phyloP scores from a whole-genome alignment of 73 alveolate species.

The Paramecium octaurelia region DNA sequence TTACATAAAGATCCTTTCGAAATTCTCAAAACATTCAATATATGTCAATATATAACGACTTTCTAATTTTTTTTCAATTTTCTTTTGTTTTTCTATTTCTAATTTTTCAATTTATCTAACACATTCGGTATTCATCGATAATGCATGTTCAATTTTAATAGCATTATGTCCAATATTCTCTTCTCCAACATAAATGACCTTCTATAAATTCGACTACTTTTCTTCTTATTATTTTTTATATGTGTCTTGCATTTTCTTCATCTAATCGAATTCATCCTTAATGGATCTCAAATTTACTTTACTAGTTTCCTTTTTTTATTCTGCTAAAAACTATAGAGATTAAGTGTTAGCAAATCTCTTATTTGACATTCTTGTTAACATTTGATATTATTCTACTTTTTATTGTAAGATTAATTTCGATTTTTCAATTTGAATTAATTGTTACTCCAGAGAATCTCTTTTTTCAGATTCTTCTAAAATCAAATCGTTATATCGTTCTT shows the following conservation, averaged over 20 bases:
- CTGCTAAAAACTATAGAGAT: slow-evolving; percentile 11
- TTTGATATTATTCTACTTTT: neutral
- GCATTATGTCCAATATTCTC: slow-evolving; percentile 40
- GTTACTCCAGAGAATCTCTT: neutral
- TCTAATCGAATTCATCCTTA: neutral
- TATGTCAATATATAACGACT: slow-evolving; percentile 29
- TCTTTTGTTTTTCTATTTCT: neutral
- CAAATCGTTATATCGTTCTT: slow-evolving; percentile 25
- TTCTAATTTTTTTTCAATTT: neutral
- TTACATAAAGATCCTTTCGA: slow-evolving; percentile 16
- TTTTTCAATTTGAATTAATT: slow-evolving; percentile 6
- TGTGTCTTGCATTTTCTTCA: neutral
- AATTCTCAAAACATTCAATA: slow-evolving; percentile 45
- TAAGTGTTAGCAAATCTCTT: slow-evolving; percentile 36
- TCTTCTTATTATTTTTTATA: slow-evolving; percentile 7
- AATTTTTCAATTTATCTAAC: slow-evolving; percentile 4
- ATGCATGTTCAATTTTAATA: slow-evolving; percentile 29
- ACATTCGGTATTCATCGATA: neutral
- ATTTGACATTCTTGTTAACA: slow-evolving; percentile 3
- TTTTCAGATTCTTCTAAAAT: slow-evolving; percentile 35
- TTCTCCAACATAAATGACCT: slow-evolving; percentile 44
- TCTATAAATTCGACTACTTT: slow-evolving; percentile 16
- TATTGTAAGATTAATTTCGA: neutral
- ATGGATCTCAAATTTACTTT: neutral
- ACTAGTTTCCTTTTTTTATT: neutral